Conservation (phyloP, 2,329 filamentous ascomycete species). For the Cladosporium velox region DNA sequence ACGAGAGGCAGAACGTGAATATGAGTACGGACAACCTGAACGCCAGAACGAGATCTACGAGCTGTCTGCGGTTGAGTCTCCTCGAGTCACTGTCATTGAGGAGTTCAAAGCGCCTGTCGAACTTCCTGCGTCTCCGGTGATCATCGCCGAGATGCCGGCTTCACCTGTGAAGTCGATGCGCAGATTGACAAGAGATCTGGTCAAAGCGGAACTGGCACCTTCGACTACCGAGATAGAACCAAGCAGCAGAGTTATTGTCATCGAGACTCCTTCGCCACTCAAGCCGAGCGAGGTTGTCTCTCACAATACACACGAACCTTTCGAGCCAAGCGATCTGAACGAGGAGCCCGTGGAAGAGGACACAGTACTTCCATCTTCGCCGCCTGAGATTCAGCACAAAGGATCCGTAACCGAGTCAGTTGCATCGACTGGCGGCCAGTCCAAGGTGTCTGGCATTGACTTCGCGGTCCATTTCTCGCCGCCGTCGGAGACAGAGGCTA, state of each 20-base stretch:
- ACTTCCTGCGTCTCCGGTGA: conserved; percentile 39
- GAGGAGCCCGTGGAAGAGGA: conserved; percentile 12
- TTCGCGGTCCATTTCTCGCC: conserved; percentile 38
- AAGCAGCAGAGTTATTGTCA: conserved; percentile 14
- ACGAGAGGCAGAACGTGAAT: conserved; percentile 25
- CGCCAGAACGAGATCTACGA: conserved; percentile 32
- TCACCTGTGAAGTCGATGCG: conserved; percentile 24
- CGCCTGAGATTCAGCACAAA: conserved; percentile 23
- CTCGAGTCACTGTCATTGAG: conserved; percentile 36
- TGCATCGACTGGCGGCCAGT: conserved; percentile 27
- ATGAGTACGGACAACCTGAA: conserved; percentile 19
- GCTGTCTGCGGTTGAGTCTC: conserved; percentile 36
- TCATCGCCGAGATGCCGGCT: conserved; percentile 31
- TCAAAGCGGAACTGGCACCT: conserved; percentile 38
- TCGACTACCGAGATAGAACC: conserved; percentile 27
- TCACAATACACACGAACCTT: neutral
- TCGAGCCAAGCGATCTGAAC: conserved; percentile 9
- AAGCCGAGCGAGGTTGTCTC: conserved; percentile 6
- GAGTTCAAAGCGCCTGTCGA: conserved; percentile 38
- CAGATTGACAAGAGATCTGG: conserved; percentile 40
- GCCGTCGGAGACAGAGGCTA: conserved; percentile 33
- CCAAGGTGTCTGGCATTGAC: conserved; percentile 33
- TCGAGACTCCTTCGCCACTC: conserved; percentile 14
- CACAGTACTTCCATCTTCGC: conserved; percentile 17
- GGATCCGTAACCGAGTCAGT: conserved; percentile 28